Conservation (phyloP, 768 basidiomycete genomes). For the Trametopsis cervina region DNA sequence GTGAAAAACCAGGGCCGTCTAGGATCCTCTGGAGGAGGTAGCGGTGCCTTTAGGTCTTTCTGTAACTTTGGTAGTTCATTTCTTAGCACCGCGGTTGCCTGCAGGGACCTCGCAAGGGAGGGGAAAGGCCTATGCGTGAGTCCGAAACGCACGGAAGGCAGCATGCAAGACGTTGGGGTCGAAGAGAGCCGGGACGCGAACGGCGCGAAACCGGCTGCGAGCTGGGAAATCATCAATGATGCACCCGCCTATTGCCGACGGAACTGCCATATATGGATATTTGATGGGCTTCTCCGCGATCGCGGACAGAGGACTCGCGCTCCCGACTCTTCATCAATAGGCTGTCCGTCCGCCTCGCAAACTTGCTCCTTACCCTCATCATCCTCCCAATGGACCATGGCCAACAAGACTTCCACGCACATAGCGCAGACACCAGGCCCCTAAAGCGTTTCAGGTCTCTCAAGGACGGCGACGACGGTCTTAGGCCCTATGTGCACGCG, state of each 20-base stretch:
- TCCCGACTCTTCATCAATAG: background rate
- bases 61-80: slow-evolving; percentile 5
- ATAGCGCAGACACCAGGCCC: slow-evolving; percentile 15
- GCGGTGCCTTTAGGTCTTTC: slow-evolving; percentile 8
- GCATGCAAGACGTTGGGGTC: too few species aligned
- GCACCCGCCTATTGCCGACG: slow-evolving; percentile 4
- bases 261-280: slow-evolving; percentile 3
- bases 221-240: too few species aligned
- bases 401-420: slow-evolving; percentile 8
- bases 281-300: slow-evolving; percentile 3
- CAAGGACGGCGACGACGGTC: slow-evolving; percentile 14
- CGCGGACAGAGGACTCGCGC: background rate
- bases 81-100: background rate
- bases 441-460: slow-evolving; percentile 18
- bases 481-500: slow-evolving; percentile 13
- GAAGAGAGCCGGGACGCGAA: too few species aligned
- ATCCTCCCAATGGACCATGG: slow-evolving; percentile 14
- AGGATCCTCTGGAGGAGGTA: slow-evolving; percentile 9
- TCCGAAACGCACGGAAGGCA: background rate
- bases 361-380: slow-evolving; percentile 13
- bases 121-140: background rate
- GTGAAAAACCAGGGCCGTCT: slow-evolving; percentile 21
- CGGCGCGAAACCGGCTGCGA: too few species aligned
- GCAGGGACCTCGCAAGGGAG: background rate
- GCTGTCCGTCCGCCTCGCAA: background rate